These are phyloP conservation scores for Lactarius indigo DNA, from an alignment of 768 basidiomycete species.

Conservation along the genomic window DNA sequence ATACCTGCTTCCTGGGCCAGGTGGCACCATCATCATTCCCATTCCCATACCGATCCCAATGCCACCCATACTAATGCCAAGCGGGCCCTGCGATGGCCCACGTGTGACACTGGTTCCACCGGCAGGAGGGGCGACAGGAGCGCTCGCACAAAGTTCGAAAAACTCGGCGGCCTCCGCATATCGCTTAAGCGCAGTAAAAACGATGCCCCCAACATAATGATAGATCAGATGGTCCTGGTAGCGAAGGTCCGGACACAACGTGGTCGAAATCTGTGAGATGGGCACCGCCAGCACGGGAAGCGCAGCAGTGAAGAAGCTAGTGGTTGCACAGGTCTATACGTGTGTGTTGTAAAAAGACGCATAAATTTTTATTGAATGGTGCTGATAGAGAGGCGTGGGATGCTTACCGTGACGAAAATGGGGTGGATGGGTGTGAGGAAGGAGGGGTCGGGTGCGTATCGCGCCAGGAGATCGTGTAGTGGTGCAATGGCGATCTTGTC, in stretches of 20 bases:
- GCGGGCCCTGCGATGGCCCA: slow-evolving; percentile 12
- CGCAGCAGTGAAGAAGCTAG: slow-evolving; percentile 51
- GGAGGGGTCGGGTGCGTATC: slow-evolving; percentile 55
- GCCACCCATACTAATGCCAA: slow-evolving; percentile 12
- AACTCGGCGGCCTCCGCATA: slow-evolving; percentile 72
- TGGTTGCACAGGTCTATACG: slow-evolving; percentile 52
- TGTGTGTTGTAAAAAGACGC: not conserved
- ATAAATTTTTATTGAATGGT: not conserved
- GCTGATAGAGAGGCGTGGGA: not conserved
- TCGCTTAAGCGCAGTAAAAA: slow-evolving; percentile 54
- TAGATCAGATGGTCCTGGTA: slow-evolving; percentile 84
- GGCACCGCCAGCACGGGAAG: slow-evolving; percentile 59
- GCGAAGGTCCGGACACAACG: slow-evolving; percentile 52
- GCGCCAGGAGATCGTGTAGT: slow-evolving; percentile 53
- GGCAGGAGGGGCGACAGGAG: slow-evolving; percentile 28
- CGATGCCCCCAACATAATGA: slow-evolving; percentile 79
- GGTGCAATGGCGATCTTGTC: slow-evolving; percentile 50
- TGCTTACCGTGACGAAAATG: slow-evolving; percentile 57
- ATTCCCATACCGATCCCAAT: slow-evolving; percentile 20
- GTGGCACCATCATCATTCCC: slow-evolving; percentile 14
- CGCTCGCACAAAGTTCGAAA: slow-evolving; percentile 73
- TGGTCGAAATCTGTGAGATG: slow-evolving; percentile 60
- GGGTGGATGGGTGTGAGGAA: slow-evolving; percentile 71
- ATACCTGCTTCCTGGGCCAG: slow-evolving; percentile 14
- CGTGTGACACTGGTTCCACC: not conserved